Conservation (phyloP, 768 basidiomycete species). For the Hericium coralloides region DNA sequence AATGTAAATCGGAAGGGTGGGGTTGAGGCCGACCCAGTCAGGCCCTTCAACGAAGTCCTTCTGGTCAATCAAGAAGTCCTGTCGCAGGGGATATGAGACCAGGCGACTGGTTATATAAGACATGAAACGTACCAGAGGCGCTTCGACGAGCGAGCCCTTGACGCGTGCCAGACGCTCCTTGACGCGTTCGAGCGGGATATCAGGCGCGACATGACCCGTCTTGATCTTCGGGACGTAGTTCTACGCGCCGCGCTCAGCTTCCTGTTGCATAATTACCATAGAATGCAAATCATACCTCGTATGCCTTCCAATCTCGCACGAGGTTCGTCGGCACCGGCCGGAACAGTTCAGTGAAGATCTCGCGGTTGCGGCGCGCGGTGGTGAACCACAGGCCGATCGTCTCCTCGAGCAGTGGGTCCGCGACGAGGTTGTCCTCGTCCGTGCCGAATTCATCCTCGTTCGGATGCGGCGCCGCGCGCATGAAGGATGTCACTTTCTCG, state of each 20-base stretch:
- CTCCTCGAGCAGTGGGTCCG: conserved; percentile 66
- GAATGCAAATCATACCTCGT: conserved; percentile 43
- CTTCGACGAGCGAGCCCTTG: conserved; percentile 66
- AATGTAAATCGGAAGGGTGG: conserved; percentile 73
- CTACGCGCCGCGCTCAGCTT: conserved; percentile 25
- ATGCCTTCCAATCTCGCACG: conserved; percentile 69
- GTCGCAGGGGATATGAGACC: conserved; percentile 6
- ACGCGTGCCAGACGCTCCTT: conserved; percentile 69
- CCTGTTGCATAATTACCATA: too few relatives aligned
- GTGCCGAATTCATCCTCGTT: conserved; percentile 57
- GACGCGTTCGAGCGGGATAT: conserved; percentile 54
- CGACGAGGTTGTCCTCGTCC: conserved; percentile 55
- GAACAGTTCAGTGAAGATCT: conserved; percentile 83
- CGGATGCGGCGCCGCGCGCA: conserved; percentile 70
- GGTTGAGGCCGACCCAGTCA: conserved; percentile 69
- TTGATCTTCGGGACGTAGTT: conserved; percentile 67
- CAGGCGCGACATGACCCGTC: conserved; percentile 73
- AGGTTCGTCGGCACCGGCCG: conserved; percentile 79
- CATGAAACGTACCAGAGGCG: conserved; percentile 45
- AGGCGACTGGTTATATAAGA: neutral
- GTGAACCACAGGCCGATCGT: conserved; percentile 51
- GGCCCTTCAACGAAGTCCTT: conserved; percentile 59
- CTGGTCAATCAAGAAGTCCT: conserved; percentile 85
- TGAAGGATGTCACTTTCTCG: conserved; percentile 43
- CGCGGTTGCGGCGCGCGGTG: conserved; percentile 74